Base-by-base conservation (phyloP, 176 grass and related monocot genomes). In the Eragrostis curvula region DNA sequence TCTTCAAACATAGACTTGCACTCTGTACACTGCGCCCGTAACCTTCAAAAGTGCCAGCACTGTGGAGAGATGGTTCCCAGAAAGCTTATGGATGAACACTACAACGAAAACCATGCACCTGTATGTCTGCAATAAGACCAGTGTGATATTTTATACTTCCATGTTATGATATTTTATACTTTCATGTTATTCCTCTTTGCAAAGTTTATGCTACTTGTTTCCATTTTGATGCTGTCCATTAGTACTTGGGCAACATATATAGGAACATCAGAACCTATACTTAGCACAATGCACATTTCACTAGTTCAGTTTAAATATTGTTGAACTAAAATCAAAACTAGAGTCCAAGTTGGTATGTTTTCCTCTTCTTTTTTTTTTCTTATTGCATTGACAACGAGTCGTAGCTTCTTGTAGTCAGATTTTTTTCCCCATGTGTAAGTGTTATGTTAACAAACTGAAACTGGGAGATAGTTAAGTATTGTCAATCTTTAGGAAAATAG, bases 1-100 rank as follows among this genome's bases (percentile, higher is more conserved):
- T 91, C 49, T 11, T 91, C 82, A 18, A 94, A 94, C 88, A 85
- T 94, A 6, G 89, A 91, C 76, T 82, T 94, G 86, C 92, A 94
- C 78, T 94, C 85, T 45, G 89, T 51, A 55, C 92, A 94, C 56
- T 94, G 92, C 12, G 87, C 89, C 27, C 92, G 92, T 8, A 91
- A 91, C 83, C 92, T 94, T 78, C 86, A 89, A 84, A 94, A 91
- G 70, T 94, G 92, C 1, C 60, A 74, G 53, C 88, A 84, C 63
- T 94, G 92, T 84, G 83, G 80, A 43, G 92, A 94, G 78, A 94
- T 94, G 89, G 77, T 94, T 58, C 70, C 92, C 16, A 94, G 71
- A 71, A 94, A 91, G 65, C 79, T 84, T 58, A 88, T 85, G 77
- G 86, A 94, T 59, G 89, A 89, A 76, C 92, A 94, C 62, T 94